These are phyloP conservation scores for Sphaerulina vaccinii DNA, from an alignment of 2,329 filamentous ascomycete species.

Conservation along the genomic window DNA sequence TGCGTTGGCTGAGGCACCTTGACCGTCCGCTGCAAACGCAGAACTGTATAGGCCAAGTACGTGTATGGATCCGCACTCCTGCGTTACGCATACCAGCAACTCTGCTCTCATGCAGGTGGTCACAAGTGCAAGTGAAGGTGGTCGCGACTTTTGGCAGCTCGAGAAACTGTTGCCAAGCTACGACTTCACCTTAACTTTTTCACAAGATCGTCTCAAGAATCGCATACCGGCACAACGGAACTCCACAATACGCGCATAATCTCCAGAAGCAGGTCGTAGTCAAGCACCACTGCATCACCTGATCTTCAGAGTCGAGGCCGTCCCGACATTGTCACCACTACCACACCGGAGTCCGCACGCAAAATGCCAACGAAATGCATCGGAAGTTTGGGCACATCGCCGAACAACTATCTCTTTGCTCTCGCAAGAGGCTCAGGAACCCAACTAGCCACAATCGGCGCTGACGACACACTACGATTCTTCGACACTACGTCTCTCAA, in stretches of 20 bases:
- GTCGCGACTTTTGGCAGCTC: background rate
- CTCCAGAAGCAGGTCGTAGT: background rate
- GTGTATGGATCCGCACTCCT: background rate
- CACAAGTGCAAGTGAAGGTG: background rate
- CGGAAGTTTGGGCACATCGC: conserved; percentile 9
- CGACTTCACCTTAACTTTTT: background rate
- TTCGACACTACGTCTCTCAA: conserved; percentile 61
- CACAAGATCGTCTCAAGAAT: background rate
- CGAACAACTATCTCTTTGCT: conserved; percentile 55
- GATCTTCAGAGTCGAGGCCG: background rate
- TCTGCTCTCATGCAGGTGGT: background rate
- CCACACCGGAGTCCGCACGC: background rate
- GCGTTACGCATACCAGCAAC: background rate
- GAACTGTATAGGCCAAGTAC: background rate
- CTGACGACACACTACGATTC: conserved; percentile 67
- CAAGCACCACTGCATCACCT: background rate
- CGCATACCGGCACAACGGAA: background rate
- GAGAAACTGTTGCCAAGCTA: background rate
- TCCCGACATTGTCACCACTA: background rate
- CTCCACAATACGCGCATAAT: background rate
- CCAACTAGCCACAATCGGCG: conserved; percentile 62
- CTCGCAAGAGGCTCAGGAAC: conserved; percentile 44
- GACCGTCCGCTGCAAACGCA: background rate
- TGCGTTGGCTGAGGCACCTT: background rate
- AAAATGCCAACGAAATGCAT: conserved; percentile 9